Evolutionary conservation across 495 filamentous ascomycete genomes (phyloP).

Genomic region (Xylaria castorea): DNA sequence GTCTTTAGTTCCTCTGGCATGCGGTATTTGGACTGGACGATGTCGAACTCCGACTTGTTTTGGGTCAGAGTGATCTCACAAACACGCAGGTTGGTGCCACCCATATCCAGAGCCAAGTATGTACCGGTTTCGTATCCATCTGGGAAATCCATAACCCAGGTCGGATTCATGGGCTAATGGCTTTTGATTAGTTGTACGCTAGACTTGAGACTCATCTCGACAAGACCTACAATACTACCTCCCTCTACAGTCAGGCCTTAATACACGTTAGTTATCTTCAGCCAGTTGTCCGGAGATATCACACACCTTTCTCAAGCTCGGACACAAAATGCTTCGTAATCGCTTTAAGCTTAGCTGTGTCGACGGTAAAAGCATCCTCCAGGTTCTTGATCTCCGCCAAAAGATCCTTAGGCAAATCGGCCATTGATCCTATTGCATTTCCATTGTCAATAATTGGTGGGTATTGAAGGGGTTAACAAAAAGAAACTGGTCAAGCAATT

Average conservation of each 20-base stretch:
- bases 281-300: constrained; percentile 17
- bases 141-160: constrained; percentile 95
- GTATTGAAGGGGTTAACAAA: not conserved
- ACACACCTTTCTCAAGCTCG: constrained; percentile 85
- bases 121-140: constrained; percentile 89
- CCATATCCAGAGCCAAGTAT: constrained; percentile 96
- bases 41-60: constrained; percentile 94
- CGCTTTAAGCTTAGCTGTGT: constrained; percentile 79
- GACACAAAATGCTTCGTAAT: constrained; percentile 87
- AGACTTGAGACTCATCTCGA: constrained; percentile 3
- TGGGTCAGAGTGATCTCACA: constrained; percentile 94
- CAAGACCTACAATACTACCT: constrained; percentile 81
- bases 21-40: constrained; percentile 97
- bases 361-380: constrained; percentile 85
- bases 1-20: constrained; percentile 96
- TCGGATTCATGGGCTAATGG: constrained; percentile 94
- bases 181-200: constrained; percentile 31
- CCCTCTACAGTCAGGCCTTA: constrained; percentile 84
- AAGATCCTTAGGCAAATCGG: constrained; percentile 78
- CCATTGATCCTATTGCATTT: constrained; percentile 44
- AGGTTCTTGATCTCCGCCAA: constrained; percentile 82
- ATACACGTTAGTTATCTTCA: constrained; percentile 25
- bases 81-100: constrained; percentile 96
- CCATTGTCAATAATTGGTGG: constrained; percentile 19
- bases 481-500: not conserved